Evolutionary conservation across 139 green algal genomes (phyloP), one percentile per base, ranked within the genome.

Genomic region (Chlamydomonas sphaeroides): DNA sequence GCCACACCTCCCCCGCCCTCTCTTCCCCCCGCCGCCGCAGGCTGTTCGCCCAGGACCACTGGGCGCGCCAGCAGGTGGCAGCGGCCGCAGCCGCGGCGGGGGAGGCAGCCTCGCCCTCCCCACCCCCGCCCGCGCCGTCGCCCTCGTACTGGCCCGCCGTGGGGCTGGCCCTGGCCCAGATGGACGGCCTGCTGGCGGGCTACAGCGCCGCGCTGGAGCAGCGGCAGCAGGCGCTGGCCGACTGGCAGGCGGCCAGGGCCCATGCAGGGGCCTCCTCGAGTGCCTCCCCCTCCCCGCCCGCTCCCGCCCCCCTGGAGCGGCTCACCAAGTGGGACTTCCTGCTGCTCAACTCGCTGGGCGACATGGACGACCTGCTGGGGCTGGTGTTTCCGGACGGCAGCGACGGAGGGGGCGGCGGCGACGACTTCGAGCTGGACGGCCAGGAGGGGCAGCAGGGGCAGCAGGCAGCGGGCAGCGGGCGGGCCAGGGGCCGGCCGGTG

Each of bases 271-370:
- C n/a, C n/a, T n/a, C n/a, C n/a, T n/a, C n/a, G n/a, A n/a, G n/a
- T n/a, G n/a, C n/a, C n/a, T n/a, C n/a, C n/a, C n/a, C n/a, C n/a
- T n/a, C n/a, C n/a, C n/a, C n/a, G n/a, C n/a, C n/a, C n/a, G n/a
- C n/a, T n/a, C n/a, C n/a, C n/a, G n/a, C 38, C 2, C 42, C 63
- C 32, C 45, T 73, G n/a, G 76, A 83, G 26, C 62, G 76, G 33
- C 76, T 94, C 71, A 66, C 49, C 17, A 80, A 83, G 33, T 57
- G 41, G 39, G 88, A 90, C 77, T 90, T 94, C 61, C 35, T 93
- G 30, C 85, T 93, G 38, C 30, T 93, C 26, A 88, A 92, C 62
- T 74, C 74, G 26, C 92, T 93, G 51, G 87, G 88, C 7, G 88
- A 91, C 67, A 87, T 91, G 56, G 88, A 91, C 68, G 85, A 91